phyloP scores from a whole-genome alignment of 2,329 filamentous ascomycete genomes.

The Alternaria solani region DNA sequence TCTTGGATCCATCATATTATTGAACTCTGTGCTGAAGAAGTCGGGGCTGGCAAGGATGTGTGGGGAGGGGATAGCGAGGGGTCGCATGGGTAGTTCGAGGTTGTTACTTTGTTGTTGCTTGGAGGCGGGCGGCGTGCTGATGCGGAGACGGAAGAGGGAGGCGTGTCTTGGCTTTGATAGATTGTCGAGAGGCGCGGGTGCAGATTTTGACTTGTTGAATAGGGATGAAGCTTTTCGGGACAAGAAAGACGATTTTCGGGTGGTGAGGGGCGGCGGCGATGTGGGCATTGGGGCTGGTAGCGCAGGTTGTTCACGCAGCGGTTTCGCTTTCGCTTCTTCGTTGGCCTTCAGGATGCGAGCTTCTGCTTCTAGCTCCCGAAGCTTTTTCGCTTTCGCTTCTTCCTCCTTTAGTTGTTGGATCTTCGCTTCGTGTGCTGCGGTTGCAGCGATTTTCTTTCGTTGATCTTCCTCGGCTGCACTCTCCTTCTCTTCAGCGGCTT shows the following conservation, averaged over 20 bases:
- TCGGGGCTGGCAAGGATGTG: slow-evolving; percentile 12
- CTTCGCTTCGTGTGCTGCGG: slow-evolving; percentile 13
- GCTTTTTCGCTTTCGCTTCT: slow-evolving; percentile 5
- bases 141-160: slow-evolving; percentile 23
- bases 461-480: slow-evolving; percentile 13
- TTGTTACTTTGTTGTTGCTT: background rate
- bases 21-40: slow-evolving; percentile 7
- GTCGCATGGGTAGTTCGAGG: background rate
- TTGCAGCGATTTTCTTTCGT: slow-evolving; percentile 12
- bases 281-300: slow-evolving; percentile 5
- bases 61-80: background rate
- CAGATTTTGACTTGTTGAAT: slow-evolving; percentile 11
- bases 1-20: background rate
- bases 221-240: slow-evolving; percentile 23
- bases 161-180: slow-evolving; percentile 21
- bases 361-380: slow-evolving; percentile 7
- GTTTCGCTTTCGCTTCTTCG: background rate
- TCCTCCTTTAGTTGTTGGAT: slow-evolving; percentile 17
- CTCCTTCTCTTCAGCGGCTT: slow-evolving; percentile 28
- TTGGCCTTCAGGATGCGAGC: background rate
- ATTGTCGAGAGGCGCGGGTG: background rate
- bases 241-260: slow-evolving; percentile 3
- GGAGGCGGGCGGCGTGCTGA: slow-evolving; percentile 15
- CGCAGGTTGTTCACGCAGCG: slow-evolving; percentile 4
- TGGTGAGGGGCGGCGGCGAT: slow-evolving; percentile 3